These are phyloP conservation scores for Dictyostelium firmibasis DNA, from an alignment of 78 protist genomes.

Conservation along the genomic window DNA sequence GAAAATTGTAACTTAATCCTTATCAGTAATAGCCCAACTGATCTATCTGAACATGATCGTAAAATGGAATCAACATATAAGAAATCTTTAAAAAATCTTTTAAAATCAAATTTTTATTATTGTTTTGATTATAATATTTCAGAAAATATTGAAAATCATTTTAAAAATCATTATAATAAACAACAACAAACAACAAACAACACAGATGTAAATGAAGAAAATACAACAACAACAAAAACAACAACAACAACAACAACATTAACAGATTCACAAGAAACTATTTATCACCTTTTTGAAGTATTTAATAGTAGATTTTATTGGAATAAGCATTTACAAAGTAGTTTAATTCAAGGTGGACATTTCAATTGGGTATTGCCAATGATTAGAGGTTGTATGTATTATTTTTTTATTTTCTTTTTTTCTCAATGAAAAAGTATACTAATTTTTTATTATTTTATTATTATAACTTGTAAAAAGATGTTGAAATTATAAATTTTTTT, in stretches of 20 bases:
- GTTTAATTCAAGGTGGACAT: background rate
- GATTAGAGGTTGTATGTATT: conserved; percentile 63
- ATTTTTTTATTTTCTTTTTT: background rate
- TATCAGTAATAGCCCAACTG: background rate
- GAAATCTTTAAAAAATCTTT: conserved; percentile 13
- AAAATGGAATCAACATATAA: conserved; percentile 48
- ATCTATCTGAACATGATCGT: conserved; percentile 54
- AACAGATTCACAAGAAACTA: background rate
- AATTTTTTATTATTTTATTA: background rate
- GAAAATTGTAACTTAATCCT: background rate
- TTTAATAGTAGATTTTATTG: conserved; percentile 69
- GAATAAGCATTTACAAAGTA: conserved; percentile 37
- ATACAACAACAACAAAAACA: background rate
- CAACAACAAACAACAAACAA: background rate
- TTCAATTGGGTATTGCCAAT: conserved; percentile 36
- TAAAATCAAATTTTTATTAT: conserved; percentile 49
- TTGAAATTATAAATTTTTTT: conserved; percentile 28
- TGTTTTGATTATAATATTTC: conserved; percentile 38
- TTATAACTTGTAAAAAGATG: no score
- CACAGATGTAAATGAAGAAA: background rate
- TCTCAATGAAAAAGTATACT: no score
- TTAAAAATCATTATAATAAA: background rate
- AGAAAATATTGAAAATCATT: conserved; percentile 6
- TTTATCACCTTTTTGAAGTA: conserved; percentile 18
- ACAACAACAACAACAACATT: background rate